Percentiles rank a stretch among this genome's conserved stretches.
Conservation (phyloP, 2,329 filamentous ascomycete genomes). For the Nigrospora osmanthi region DNA sequence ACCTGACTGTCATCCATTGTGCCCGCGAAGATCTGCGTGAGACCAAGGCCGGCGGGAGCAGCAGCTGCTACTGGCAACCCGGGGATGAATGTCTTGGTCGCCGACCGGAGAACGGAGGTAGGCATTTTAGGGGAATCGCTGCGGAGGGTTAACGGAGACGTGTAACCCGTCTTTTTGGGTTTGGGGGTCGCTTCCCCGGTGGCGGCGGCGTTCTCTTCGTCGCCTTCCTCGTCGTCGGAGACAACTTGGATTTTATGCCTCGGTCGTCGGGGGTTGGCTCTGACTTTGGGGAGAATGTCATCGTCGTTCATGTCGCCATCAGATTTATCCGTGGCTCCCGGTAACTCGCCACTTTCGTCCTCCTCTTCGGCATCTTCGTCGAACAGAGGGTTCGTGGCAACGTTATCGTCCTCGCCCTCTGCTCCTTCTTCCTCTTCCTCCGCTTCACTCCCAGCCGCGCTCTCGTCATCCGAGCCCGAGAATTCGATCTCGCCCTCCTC, state of each 20-base stretch:
- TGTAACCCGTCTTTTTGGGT: conserved; percentile 30
- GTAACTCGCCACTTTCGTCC: conserved; percentile 14
- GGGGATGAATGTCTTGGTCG: conserved; percentile 63
- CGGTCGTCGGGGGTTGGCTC: conserved; percentile 29
- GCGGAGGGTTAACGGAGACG: conserved; percentile 33
- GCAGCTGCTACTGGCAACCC: conserved; percentile 49
- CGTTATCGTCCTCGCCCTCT: conserved; percentile 20
- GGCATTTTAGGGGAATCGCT: conserved; percentile 46
- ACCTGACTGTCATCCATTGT: conserved; percentile 67
- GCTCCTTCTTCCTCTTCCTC: conserved; percentile 26
- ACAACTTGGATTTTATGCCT: conserved; percentile 45
- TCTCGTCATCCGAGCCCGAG: conserved; percentile 26
- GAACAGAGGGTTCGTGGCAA: conserved; percentile 16
- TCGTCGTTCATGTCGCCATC: conserved; percentile 32
- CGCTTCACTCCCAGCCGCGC: conserved; percentile 24
- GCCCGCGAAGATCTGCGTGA: conserved; percentile 86
- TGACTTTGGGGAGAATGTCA: conserved; percentile 25
- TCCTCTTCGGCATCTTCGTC: conserved; percentile 27
- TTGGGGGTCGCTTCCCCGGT: conserved; percentile 38
- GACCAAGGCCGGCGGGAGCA: conserved; percentile 57
- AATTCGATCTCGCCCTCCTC: conserved; percentile 26
- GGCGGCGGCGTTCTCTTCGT: conserved; percentile 32
- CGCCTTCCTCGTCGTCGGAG: conserved; percentile 61
- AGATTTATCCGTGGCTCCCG: conserved; percentile 11
- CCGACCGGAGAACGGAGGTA: conserved; percentile 59